Base-by-base conservation (phyloP, 2,329 filamentous ascomycete species). In the Penicillium sp. region DNA sequence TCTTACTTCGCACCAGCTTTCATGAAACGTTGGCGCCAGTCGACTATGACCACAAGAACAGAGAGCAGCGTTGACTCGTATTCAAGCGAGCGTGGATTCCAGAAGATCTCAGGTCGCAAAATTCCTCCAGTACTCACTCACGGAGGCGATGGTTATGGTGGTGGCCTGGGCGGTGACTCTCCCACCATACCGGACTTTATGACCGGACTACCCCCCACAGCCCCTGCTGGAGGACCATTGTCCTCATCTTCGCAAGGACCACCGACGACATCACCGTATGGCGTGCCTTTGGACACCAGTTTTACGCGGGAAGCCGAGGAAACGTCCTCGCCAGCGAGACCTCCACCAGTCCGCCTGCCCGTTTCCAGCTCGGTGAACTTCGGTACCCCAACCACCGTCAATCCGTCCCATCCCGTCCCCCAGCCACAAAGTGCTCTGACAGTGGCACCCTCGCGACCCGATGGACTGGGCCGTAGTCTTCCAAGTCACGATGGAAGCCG, bases 31-130 rank as follows among this genome's bases (percentile, higher is more conserved):
- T 69, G 65, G 62, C 58, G 65, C n/a, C 51, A 60, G 38, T 72
- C 55, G 17, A 63, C 52, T 36, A 59, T 54, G 41, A 65, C 61
- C 31, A 57, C 57, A 10, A 54, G 59, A 18, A 66, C 64, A 4
- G 57, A 62, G 14, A 62, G 60, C 18, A 66, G 62, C 2, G 40
- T 59, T 9, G 60, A 65, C 2, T 54, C 53, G 2, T 54, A 45
- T 13, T 52, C 64, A 6, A 67, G 65, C 33, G 71, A 74, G 43
- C 67, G 69, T 7, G 71, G 72, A 3, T 75, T 75, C 46, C 71
- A 74, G 44, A 73, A 72, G 48, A 64, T 75, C 16, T 69, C 70
- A 6, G 72, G 72, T 8, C 61, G 72, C 18, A 75, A 75, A 41
- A 66, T 75, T 13, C 60, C 65, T 10, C 67, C 71, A 2, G 71